Evolutionary conservation across 2,329 filamentous ascomycete species (phyloP).

Genomic region (Alternaria rosae): DNA sequence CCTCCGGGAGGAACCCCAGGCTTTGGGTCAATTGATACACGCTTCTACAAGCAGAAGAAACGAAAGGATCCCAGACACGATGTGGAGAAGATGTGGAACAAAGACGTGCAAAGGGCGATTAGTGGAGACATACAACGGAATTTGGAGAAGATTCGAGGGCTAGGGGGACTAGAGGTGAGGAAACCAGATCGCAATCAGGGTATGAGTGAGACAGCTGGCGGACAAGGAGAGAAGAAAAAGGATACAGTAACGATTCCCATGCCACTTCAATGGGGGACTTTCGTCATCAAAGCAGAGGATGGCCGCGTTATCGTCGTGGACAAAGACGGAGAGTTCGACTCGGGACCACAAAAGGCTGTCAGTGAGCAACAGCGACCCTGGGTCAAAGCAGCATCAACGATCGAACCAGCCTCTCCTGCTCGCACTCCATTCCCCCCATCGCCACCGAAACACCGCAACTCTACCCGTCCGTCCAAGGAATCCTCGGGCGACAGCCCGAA

Average conservation of each 20-base stretch:
- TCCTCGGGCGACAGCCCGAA: background rate
- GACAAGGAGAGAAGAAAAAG: slow-evolving; percentile 7
- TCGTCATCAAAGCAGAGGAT: slow-evolving; percentile 33
- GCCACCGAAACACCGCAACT: background rate
- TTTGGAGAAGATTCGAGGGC: slow-evolving; percentile 17
- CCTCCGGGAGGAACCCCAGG: slow-evolving; percentile 4
- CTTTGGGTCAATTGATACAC: slow-evolving; percentile 24
- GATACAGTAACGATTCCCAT: slow-evolving; percentile 24
- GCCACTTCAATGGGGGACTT: slow-evolving; percentile 29
- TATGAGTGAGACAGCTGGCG: background rate
- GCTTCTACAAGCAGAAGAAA: slow-evolving; percentile 24
- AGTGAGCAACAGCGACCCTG: slow-evolving; percentile 9
- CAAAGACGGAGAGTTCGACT: slow-evolving; percentile 36
- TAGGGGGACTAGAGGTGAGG: slow-evolving; percentile 17
- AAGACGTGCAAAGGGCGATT: slow-evolving; percentile 29
- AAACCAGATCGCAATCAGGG: background rate
- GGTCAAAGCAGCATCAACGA: slow-evolving; percentile 15
- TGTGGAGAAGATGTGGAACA: slow-evolving; percentile 23
- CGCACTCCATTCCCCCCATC: background rate
- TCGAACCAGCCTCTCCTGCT: background rate
- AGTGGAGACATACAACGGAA: slow-evolving; percentile 30
- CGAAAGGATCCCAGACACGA: background rate
- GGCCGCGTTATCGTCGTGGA: slow-evolving; percentile 41
- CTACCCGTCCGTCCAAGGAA: background rate
- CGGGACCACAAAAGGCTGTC: slow-evolving; percentile 14